These are phyloP conservation scores for Penicillium sp. DNA, from an alignment of 2,329 filamentous ascomycete species.

Conservation along the genomic window DNA sequence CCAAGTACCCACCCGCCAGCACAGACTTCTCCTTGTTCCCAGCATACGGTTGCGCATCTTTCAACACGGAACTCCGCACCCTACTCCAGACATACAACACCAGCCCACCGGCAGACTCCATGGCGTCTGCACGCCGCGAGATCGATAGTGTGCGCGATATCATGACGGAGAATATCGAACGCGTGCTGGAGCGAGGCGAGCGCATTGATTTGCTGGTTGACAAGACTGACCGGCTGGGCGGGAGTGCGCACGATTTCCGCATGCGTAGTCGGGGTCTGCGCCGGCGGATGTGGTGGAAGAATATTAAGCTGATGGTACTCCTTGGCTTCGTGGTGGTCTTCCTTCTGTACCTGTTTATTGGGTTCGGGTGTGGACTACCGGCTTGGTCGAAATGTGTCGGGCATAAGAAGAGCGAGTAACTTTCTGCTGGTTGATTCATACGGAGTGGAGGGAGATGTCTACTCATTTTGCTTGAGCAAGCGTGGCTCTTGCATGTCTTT, in stretches of 20 bases:
- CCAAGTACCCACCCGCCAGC: slow-evolving; percentile 62
- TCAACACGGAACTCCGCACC: slow-evolving; percentile 75
- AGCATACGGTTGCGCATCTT: slow-evolving; percentile 85
- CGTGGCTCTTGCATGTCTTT: neutral
- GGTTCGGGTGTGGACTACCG: slow-evolving; percentile 71
- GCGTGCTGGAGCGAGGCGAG: slow-evolving; percentile 85
- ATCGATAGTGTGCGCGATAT: slow-evolving; percentile 91
- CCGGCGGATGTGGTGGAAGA: slow-evolving; percentile 99
- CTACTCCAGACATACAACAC: slow-evolving; percentile 85
- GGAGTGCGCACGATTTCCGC: slow-evolving; percentile 85
- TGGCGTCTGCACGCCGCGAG: slow-evolving; percentile 79
- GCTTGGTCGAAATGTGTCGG: slow-evolving; percentile 50
- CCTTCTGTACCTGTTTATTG: slow-evolving; percentile 69
- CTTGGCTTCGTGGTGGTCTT: slow-evolving; percentile 70
- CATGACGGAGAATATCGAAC: slow-evolving; percentile 95
- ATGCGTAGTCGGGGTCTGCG: slow-evolving; percentile 83
- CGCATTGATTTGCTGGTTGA: slow-evolving; percentile 91
- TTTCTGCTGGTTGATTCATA: neutral
- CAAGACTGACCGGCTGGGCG: slow-evolving; percentile 90
- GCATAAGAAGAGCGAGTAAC: slow-evolving; percentile 3
- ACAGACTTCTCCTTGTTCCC: slow-evolving; percentile 78
- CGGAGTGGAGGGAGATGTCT: neutral
- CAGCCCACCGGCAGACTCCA: slow-evolving; percentile 75
- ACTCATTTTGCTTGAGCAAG: neutral
- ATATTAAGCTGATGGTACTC: slow-evolving; percentile 88